Base-by-base conservation (phyloP, 768 basidiomycete genomes). In the Porphyrellus cyaneotinctus region DNA sequence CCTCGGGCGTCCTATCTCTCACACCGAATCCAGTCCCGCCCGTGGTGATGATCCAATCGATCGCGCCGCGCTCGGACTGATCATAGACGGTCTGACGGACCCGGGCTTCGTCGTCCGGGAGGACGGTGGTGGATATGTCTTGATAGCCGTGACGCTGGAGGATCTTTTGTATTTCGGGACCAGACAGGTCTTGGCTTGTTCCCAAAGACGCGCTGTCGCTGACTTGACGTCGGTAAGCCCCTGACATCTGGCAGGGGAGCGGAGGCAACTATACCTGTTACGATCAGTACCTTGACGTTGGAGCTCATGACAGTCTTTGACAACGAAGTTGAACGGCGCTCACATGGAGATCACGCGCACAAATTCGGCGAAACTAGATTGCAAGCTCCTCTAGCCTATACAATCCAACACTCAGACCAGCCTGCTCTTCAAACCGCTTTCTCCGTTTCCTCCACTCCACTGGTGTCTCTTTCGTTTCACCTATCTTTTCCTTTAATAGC, bases 21-120 rank as follows among this genome's bases (percentile, higher is more conserved):
- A 79, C 73, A 1, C 91, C 88, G 62, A 93, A 92, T 8, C 92
- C 92, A 1, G 92, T 95, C 6, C 92, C 92, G 17, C 92, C 92
- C 0, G 88, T 88, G 7, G 89, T 88, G 57, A 95, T 73, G 52
- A 93, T 78, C 78, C 83, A 84, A 64, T 91, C 84, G 14, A 86
- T 69, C n/a, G 72, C 62, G 3, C 72, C 74, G 6, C 72, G 65
- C 3, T 68, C 63, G 35, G 70, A 74, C 75, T 81, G 83, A 7
- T 64, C 66, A 39, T 68, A 70, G 7, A 91, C 74, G 12, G 68
- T 63, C 8, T 64, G 60, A 23, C 73, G 75, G 46, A 93, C 88
- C 38, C 64, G 64, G 0, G 61, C 56, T 43, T 77, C 66, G 43
- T 89, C 83, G 62, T 95, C 91, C 32, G 88, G 77, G 0, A 91